These are phyloP conservation scores for Wickerhamiella parazyma DNA, from an alignment of 805 yeast genomes.

Conservation along the genomic window DNA sequence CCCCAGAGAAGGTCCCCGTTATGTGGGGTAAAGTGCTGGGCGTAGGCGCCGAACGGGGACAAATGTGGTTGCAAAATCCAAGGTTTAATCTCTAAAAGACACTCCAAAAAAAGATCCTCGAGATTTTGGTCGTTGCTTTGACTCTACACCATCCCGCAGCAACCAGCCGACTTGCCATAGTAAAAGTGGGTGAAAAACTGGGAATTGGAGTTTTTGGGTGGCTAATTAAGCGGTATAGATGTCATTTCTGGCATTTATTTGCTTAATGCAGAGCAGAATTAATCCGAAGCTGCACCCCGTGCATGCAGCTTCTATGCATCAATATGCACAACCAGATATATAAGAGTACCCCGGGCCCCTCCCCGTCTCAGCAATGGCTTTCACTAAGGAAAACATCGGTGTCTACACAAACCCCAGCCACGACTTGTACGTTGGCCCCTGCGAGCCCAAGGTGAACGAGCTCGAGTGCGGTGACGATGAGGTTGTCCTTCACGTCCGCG, in stretches of 20 bases:
- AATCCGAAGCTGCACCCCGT: not conserved
- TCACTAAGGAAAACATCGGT: constrained; percentile 19
- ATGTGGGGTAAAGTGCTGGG: too few relatives aligned
- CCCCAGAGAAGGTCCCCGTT: too few relatives aligned
- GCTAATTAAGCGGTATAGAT: not conserved
- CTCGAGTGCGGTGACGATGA: constrained; percentile 27
- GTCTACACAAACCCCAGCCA: constrained; percentile 25
- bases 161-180: too few relatives aligned
- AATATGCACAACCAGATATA: not conserved
- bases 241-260: not conserved
- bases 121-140: too few relatives aligned
- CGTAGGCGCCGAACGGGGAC: too few relatives aligned
- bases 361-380: not conserved
- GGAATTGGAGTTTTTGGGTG: not conserved
- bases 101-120: too few relatives aligned
- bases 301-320: not conserved
- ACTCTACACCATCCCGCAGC: too few relatives aligned
- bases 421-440: constrained; percentile 22
- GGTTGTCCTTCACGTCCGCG: constrained; percentile 44
- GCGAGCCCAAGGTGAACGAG: constrained; percentile 20
- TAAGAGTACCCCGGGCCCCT: not conserved
- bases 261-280: not conserved
- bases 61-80: too few relatives aligned
- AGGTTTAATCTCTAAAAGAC: too few relatives aligned
- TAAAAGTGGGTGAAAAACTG: too few relatives aligned